Base-by-base conservation (phyloP, 2,329 filamentous ascomycete species). In the Hypoxylon sp. region DNA sequence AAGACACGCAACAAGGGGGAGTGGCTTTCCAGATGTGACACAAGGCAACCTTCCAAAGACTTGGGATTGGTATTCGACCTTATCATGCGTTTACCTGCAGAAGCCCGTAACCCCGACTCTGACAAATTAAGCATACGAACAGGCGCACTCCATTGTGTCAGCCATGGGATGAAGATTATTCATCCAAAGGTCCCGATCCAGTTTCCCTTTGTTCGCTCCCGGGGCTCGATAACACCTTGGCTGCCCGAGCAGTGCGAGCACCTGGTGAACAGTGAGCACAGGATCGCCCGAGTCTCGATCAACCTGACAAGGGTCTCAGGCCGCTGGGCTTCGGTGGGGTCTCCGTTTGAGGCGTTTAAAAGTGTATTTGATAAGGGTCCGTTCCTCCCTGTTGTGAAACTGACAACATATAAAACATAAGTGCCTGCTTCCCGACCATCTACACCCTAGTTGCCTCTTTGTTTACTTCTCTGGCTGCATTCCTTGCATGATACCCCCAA, bases 311-410 rank as follows among this genome's bases (percentile, higher is more conserved):
- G 53, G 53, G 32, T 59, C 50, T 47, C 46, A 17, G 62, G 35
- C 62, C 50, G 27, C 47, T 57, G 56, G 58, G 65, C 50, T 58
- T 46, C 17, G 54, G 68, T 70, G 68, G 68, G 68, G 68, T 65
- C 61, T 65, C 68, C 68, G 68, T 70, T 68, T 68, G 68, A 70
- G 65, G 65, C 65, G 68, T 51, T 7, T 7, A 52, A 54, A 64
- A 64, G 61, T 65, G 39, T 70, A 57, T 65, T 39, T 57, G 57
- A 56, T 62, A 67, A 65, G 53, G 52, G 62, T 60, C 53, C 50
- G 65, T 68, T 62, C 65, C 54, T 66, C 59, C 65, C 62, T 70
- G 55, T 52, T 54, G 58, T 65, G 54, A 62, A 58, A 62, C 51
- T n/a, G 60, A 47, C 58, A 46, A 24, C 29, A 46, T 68, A 68